Evolutionary conservation across 306 rosid genomes (phyloP).

Genomic region (Lathyrus tuberosus): DNA sequence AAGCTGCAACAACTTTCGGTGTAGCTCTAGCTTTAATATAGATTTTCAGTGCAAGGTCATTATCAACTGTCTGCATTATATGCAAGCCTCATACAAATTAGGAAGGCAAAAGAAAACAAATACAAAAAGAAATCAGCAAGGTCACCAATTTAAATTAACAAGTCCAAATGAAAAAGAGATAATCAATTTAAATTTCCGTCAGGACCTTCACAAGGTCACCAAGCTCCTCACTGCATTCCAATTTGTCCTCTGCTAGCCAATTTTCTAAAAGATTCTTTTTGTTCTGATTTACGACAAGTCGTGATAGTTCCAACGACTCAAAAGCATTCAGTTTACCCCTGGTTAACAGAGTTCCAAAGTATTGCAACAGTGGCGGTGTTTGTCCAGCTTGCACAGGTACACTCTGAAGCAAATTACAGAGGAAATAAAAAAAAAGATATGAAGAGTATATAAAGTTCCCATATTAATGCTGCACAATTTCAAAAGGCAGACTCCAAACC

Average conservation of each 20-base stretch:
- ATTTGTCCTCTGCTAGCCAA: constrained; percentile 97
- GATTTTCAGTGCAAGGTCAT: constrained; percentile 89
- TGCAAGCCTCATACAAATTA: constrained; percentile 19
- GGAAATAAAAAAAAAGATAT: constrained; percentile 4
- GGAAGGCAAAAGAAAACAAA: constrained; percentile 21
- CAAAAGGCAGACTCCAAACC: constrained; percentile 23
- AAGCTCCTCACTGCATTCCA: constrained; percentile 93
- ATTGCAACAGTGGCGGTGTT: constrained; percentile 92
- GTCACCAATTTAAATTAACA: constrained; percentile 8
- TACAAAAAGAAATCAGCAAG: too few relatives aligned
- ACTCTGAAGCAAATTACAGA: constrained; percentile 54
- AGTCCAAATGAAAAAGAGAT: constrained; percentile 9
- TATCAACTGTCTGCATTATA: constrained; percentile 78
- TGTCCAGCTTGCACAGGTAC: constrained; percentile 96
- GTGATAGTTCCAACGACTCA: constrained; percentile 89
- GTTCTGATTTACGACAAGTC: constrained; percentile 94
- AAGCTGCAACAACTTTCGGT: constrained; percentile 96
- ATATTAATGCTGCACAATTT: constrained; percentile 22
- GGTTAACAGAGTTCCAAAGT: constrained; percentile 89
- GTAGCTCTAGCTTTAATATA: constrained; percentile 97
- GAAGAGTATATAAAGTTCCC: constrained; percentile 22
- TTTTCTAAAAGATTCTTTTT: constrained; percentile 91
- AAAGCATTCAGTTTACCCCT: constrained; percentile 85
- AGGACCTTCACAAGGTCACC: constrained; percentile 98
- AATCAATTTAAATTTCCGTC: constrained; percentile 33